Percentiles rank a stretch among this genome's conserved stretches.
Conservation (phyloP, 2,329 filamentous ascomycete species). For the Teratosphaeria epicoccoides region DNA sequence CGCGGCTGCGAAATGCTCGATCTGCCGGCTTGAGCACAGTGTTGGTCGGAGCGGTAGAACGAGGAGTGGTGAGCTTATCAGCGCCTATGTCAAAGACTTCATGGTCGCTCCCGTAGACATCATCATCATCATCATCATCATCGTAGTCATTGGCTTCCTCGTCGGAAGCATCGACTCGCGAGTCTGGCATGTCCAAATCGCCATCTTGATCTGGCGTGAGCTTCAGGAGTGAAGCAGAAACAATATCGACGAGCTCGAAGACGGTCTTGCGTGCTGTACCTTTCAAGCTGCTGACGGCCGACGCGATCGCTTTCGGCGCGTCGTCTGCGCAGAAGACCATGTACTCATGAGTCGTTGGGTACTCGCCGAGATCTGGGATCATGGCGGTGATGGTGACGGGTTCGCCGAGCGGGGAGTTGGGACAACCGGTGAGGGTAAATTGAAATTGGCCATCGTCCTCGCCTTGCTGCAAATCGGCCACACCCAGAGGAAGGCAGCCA, state of each 20-base stretch:
- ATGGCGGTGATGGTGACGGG: slow-evolving; percentile 30
- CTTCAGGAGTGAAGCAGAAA: slow-evolving; percentile 32
- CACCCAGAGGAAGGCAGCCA: slow-evolving; percentile 32
- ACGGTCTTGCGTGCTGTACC: slow-evolving; percentile 37
- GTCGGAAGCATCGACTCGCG: slow-evolving; percentile 20
- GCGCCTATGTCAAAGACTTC: slow-evolving; percentile 15
- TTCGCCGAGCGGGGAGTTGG: slow-evolving; percentile 9
- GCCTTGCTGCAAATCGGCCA: slow-evolving; percentile 49
- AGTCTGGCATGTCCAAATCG: slow-evolving; percentile 33
- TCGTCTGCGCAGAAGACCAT: slow-evolving; percentile 45
- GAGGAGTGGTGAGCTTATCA: slow-evolving; percentile 6
- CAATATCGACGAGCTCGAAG: slow-evolving; percentile 37
- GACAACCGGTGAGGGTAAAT: slow-evolving; percentile 41
- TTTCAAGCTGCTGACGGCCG: slow-evolving; percentile 36
- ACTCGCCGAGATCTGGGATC: slow-evolving; percentile 46
- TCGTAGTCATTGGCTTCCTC: slow-evolving; percentile 27
- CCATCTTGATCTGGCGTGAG: slow-evolving; percentile 28
- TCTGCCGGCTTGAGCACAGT: not conserved
- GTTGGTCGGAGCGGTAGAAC: slow-evolving; percentile 1
- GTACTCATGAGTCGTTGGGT: slow-evolving; percentile 48
- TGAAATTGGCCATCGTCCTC: slow-evolving; percentile 63
- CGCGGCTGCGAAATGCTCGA: slow-evolving; percentile 13
- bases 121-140: slow-evolving; percentile 28
- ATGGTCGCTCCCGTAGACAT: slow-evolving; percentile 22
- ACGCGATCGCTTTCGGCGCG: slow-evolving; percentile 32